Evolutionary conservation across 768 basidiomycete species (phyloP).

Genomic region (Paxillus ammoniavirescens): DNA sequence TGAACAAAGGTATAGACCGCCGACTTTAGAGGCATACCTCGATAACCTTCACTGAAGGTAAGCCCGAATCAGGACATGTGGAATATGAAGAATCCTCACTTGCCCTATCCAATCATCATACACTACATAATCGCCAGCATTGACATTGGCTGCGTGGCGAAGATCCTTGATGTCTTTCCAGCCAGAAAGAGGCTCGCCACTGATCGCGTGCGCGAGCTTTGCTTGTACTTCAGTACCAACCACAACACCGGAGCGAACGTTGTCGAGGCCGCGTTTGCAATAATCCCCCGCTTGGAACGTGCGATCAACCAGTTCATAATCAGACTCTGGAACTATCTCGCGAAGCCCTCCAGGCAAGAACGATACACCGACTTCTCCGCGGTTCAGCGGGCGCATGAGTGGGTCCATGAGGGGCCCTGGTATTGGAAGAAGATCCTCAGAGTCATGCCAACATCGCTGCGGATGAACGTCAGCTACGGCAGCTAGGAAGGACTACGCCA

Average conservation of each 20-base stretch:
- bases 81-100: constrained; percentile 42
- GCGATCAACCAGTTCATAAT: constrained; percentile 72
- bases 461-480: constrained; percentile 5
- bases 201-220: constrained; percentile 76
- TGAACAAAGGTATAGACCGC: constrained; percentile 12
- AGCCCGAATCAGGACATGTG: constrained; percentile 6
- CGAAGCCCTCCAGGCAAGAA: constrained; percentile 56
- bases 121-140: constrained; percentile 79
- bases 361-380: constrained; percentile 82
- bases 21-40: constrained; percentile 51
- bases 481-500: neutral
- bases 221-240: constrained; percentile 58
- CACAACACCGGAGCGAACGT: constrained; percentile 75
- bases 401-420: constrained; percentile 53
- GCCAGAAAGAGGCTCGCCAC: constrained; percentile 50
- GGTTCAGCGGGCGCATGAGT: constrained; percentile 68
- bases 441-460: constrained; percentile 88
- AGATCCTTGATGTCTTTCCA: constrained; percentile 66
- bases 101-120: constrained; percentile 89
- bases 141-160: constrained; percentile 55
- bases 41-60: constrained; percentile 50
- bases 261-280: constrained; percentile 75
- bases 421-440: constrained; percentile 60
- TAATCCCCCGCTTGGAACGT: constrained; percentile 76
- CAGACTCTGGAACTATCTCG: constrained; percentile 69